phyloP scores from a whole-genome alignment of 2,329 filamentous ascomycete species.

The Fusarium sp. region DNA sequence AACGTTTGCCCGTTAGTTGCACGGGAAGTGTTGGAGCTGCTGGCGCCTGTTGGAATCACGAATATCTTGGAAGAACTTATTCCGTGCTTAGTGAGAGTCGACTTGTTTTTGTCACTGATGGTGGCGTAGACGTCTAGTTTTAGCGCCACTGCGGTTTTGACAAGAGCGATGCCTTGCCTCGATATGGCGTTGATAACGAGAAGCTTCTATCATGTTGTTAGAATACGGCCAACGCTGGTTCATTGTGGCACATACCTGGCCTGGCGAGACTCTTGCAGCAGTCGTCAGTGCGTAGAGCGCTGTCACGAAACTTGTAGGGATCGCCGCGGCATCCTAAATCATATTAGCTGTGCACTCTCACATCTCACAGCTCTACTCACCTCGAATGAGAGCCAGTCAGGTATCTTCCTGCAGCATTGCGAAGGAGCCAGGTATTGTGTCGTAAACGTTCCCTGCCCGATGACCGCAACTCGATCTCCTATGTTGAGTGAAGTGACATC shows the following conservation, averaged over 20 bases:
- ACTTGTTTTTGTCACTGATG: conserved; percentile 24
- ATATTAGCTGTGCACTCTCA: conserved; percentile 4
- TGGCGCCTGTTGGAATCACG: conserved; percentile 1
- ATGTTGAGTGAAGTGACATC: conserved; percentile 27
- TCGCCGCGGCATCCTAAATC: conserved; percentile 33
- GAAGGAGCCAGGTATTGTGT: conserved; percentile 37
- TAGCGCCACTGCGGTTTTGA: conserved; percentile 36
- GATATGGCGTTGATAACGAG: conserved; percentile 38
- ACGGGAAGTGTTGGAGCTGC: conserved; percentile 22
- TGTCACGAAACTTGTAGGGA: conserved; percentile 39
- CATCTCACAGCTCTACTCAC: conserved; percentile 4
- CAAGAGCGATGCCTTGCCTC: conserved; percentile 38
- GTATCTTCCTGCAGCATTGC: conserved; percentile 37
- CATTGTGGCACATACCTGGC: conserved; percentile 25
- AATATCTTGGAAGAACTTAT: conserved; percentile 32
- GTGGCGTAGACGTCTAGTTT: conserved; percentile 39
- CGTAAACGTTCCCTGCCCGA: conserved; percentile 41
- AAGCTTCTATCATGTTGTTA: conserved; percentile 33
- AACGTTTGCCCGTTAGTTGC: conserved; percentile 19
- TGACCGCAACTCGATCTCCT: conserved; percentile 40
- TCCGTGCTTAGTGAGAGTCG: conserved; percentile 31
- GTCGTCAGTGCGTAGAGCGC: conserved; percentile 37
- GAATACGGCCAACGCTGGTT: rapidly evolving
- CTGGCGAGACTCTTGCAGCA: conserved; percentile 18
- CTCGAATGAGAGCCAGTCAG: conserved; percentile 43